Evolutionary conservation across 768 basidiomycete species (phyloP).

Genomic region (Coprinopsis marcescibilis): DNA sequence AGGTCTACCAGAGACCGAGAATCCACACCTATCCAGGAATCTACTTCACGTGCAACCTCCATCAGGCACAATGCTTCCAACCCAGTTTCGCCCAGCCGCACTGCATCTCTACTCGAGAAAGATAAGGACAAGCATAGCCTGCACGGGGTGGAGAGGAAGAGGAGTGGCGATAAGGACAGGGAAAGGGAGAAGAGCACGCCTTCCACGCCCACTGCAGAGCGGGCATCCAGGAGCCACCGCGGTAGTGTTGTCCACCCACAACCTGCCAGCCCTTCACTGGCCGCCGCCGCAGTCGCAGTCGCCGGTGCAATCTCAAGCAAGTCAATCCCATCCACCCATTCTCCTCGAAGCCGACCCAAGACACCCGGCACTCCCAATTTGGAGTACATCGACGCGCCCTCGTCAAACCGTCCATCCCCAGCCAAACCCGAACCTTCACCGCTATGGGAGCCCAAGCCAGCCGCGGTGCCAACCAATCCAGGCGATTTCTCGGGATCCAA

Average conservation of each 20-base stretch:
- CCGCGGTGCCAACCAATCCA: slow-evolving; percentile 1
- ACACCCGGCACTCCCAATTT: neutral
- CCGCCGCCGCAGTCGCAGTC: neutral
- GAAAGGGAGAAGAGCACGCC: too few relatives aligned
- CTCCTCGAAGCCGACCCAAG: neutral
- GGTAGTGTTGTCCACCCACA: too few relatives aligned
- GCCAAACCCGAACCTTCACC: neutral
- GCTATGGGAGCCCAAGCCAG: neutral
- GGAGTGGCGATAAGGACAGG: neutral
- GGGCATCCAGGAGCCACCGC: neutral
- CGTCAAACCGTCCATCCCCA: neutral
- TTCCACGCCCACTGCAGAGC: too few relatives aligned
- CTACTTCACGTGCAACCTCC: slow-evolving; percentile 8
- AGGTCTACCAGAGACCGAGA: slow-evolving; percentile 22
- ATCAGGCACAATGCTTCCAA: slow-evolving; percentile 12
- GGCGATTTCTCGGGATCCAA: neutral
- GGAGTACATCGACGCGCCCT: slow-evolving; percentile 6
- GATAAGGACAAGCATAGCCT: slow-evolving; percentile 11
- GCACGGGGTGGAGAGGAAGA: slow-evolving; percentile 2
- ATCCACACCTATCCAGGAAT: too few relatives aligned
- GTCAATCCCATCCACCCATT: slow-evolving; percentile 1
- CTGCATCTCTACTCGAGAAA: slow-evolving; percentile 15
- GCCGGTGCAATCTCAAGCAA: neutral
- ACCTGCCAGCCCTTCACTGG: neutral
- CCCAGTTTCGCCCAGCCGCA: slow-evolving; percentile 12